A percentile compares a stretch with the other conserved stretches of the same genome.
These are phyloP conservation scores for Sarocladium strictum DNA, from an alignment of 2,329 filamentous ascomycete genomes.

Conservation along the genomic window DNA sequence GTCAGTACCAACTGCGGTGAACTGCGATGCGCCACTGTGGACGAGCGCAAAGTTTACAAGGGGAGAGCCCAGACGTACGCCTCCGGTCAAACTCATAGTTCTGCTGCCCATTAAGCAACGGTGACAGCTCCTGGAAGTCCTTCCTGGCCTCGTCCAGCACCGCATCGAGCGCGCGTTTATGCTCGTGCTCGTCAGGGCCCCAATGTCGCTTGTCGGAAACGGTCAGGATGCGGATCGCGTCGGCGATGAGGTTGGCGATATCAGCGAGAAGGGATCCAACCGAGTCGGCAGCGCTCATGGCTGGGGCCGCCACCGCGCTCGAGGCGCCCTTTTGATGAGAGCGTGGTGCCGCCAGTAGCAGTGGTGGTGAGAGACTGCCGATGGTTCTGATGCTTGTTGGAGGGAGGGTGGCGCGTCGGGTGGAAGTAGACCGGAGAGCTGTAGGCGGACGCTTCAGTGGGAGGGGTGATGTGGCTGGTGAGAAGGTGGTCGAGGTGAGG, in stretches of 20 bases:
- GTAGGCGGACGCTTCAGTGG: background rate
- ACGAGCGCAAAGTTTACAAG: background rate
- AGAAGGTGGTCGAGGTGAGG: too few relatives aligned
- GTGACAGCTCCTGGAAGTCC: constrained; percentile 53
- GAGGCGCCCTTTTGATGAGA: constrained; percentile 6
- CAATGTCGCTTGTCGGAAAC: constrained; percentile 54
- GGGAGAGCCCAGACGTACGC: constrained; percentile 31
- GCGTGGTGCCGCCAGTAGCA: constrained; percentile 5
- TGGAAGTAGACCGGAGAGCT: background rate
- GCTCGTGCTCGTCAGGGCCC: constrained; percentile 54
- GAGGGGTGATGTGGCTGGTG: too few relatives aligned
- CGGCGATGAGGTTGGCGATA: constrained; percentile 48
- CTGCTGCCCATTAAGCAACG: constrained; percentile 47
- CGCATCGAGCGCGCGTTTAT: constrained; percentile 47
- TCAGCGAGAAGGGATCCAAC: constrained; percentile 53
- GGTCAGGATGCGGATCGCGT: constrained; percentile 47
- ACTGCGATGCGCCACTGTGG: too few relatives aligned
- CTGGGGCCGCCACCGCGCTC: constrained; percentile 12
- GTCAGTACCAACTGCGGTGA: too few relatives aligned
- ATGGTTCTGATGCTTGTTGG: background rate
- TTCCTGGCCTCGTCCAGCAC: constrained; percentile 53
- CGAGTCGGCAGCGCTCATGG: constrained; percentile 39
- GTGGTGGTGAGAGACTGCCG: background rate
- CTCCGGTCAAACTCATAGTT: constrained; percentile 54
- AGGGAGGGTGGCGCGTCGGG: background rate